A percentile compares a stretch with the other conserved stretches of the same genome.
Conservation (phyloP, 495 filamentous ascomycete species). For the Penicillium egyptiacum region DNA sequence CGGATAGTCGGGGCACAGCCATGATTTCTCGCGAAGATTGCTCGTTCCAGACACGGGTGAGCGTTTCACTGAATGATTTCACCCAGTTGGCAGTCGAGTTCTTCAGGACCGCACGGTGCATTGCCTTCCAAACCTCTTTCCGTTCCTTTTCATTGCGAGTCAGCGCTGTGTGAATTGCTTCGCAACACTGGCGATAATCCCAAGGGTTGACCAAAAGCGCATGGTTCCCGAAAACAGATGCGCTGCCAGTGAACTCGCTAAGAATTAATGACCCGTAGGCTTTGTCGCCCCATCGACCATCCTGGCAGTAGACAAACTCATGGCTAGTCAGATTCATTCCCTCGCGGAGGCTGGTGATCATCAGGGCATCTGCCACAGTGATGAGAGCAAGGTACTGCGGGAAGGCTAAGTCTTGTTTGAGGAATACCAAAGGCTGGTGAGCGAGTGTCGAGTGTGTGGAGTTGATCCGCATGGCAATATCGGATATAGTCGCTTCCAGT, state of each 20-base stretch:
- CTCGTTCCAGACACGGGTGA: conserved; percentile 73
- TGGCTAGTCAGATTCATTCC: conserved; percentile 95
- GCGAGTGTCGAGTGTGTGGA: conserved; percentile 82
- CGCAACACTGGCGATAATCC: conserved; percentile 82
- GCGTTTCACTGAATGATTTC: conserved; percentile 62
- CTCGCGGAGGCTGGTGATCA: conserved; percentile 90
- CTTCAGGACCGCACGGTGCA: conserved; percentile 72
- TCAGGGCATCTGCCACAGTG: conserved; percentile 82
- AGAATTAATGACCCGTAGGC: conserved; percentile 86
- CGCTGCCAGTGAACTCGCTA: conserved; percentile 90
- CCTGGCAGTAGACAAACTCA: conserved; percentile 90
- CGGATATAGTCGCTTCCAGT: conserved; percentile 80
- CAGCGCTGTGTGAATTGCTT: conserved; percentile 77
- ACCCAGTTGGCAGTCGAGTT: conserved; percentile 86
- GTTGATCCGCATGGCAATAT: conserved; percentile 92
- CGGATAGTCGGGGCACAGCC: conserved; percentile 77
- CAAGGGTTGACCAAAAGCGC: conserved; percentile 84
- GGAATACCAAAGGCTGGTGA: conserved; percentile 88
- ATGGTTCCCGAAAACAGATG: conserved; percentile 74
- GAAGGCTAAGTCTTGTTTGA: conserved; percentile 91
- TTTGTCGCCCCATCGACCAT: conserved; percentile 70
- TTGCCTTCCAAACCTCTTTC: conserved; percentile 66
- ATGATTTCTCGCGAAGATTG: conserved; percentile 79
- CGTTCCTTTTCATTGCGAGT: conserved; percentile 74
- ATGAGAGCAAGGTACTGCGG: conserved; percentile 86